phyloP scores from a whole-genome alignment of 2,329 filamentous ascomycete species.

The Hypomyces perniciosus region DNA sequence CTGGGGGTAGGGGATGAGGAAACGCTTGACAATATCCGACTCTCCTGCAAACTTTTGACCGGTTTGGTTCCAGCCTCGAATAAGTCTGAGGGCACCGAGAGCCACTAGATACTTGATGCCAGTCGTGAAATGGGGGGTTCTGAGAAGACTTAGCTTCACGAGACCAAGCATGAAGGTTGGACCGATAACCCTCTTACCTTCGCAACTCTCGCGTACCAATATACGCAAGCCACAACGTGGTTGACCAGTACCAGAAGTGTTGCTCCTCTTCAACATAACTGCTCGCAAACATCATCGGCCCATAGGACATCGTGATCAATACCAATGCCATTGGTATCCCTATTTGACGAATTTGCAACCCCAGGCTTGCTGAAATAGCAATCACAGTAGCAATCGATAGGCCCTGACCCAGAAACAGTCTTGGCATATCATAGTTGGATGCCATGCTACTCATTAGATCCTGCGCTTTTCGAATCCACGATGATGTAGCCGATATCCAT shows the following conservation, averaged over 20 bases:
- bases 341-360: conserved; percentile 8
- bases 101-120: conserved; percentile 37
- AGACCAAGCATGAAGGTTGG: not conserved
- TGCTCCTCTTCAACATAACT: conserved; percentile 98
- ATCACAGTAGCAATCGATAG: conserved; percentile 29
- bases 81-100: conserved; percentile 57
- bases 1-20: conserved; percentile 57
- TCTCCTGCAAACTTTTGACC: conserved; percentile 94
- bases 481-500: conserved; percentile 40
- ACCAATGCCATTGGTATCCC: conserved; percentile 37
- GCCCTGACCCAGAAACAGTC: conserved; percentile 45
- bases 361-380: conserved; percentile 12
- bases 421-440: conserved; percentile 78
- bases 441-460: conserved; percentile 79
- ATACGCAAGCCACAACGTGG: conserved; percentile 61
- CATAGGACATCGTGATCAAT: conserved; percentile 57
- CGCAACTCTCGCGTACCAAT: conserved; percentile 44
- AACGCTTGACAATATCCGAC: conserved; percentile 72
- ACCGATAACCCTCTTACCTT: conserved; percentile 23
- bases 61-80: conserved; percentile 88
- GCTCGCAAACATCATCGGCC: conserved; percentile 92
- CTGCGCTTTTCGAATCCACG: conserved; percentile 69
- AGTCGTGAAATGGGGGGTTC: conserved; percentile 22
- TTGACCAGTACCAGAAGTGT: conserved; percentile 95
- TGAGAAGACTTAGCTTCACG: conserved; percentile 14